A percentile compares a stretch with the other conserved stretches of the same genome.
Evolutionary conservation across 805 yeast genomes (phyloP).

Genomic region (Zygosaccharomyces bailii): DNA sequence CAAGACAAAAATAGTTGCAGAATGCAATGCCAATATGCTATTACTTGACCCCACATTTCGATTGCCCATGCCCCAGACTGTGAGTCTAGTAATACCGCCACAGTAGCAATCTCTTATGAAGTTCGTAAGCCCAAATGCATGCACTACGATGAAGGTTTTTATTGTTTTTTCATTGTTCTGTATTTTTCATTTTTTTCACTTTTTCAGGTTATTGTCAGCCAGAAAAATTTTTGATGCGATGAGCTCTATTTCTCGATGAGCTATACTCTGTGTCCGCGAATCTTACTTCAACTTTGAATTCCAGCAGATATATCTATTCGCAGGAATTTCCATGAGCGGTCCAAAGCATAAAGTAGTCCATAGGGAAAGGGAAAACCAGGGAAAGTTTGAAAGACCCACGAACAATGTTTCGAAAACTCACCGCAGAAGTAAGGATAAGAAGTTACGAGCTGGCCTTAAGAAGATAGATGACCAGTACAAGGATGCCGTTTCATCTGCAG

Average conservation of each 20-base stretch:
- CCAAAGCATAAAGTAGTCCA: background rate
- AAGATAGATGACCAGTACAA: conserved; percentile 67
- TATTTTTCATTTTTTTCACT: conserved; percentile 1
- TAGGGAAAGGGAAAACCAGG: conserved; percentile 30
- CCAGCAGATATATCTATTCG: too few relatives aligned
- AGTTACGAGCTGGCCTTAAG: conserved; percentile 61
- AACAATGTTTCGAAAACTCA: conserved; percentile 14
- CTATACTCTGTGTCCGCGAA: too few relatives aligned
- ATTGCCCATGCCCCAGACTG: too few relatives aligned
- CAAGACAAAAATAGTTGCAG: background rate
- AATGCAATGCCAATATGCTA: too few relatives aligned
- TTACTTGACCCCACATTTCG: too few relatives aligned
- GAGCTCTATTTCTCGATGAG: conserved; percentile 4
- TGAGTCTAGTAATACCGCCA: too few relatives aligned
- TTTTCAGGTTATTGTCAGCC: too few relatives aligned
- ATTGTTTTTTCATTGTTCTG: background rate
- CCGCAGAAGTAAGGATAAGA: conserved; percentile 49
- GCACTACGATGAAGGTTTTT: too few relatives aligned
- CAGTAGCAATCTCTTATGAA: too few relatives aligned
- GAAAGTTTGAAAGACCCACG: conserved; percentile 35
- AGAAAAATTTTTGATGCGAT: conserved; percentile 8
- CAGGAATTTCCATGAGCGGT: conserved; percentile 5
- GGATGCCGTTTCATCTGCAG: conserved; percentile 78
- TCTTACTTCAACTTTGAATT: too few relatives aligned
- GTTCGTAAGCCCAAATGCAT: too few relatives aligned